Evolutionary conservation across 176 grass and related monocot genomes (phyloP), one percentile per base, ranked within the genome.

Genomic region (Carex pumila): DNA sequence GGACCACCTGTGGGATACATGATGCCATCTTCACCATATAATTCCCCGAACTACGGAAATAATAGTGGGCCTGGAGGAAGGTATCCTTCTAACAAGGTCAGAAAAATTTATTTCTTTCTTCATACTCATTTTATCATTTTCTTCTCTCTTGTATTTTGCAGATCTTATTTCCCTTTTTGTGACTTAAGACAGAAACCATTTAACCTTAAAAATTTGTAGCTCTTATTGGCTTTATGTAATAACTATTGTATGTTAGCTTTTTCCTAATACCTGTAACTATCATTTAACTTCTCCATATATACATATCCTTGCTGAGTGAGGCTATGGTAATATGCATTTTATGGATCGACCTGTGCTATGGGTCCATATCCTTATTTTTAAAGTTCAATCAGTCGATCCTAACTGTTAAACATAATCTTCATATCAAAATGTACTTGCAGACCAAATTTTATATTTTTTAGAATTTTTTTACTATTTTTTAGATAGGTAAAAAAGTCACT

Each of bases 11-110:
- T 94, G 85, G 92, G 95, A 60, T 98, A 95, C 88, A 94, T 93
- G 87, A 90, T 93, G 85, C 91, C 95, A 41, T 81, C 82, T 53
- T 85, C 92, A 81, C 80, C 92, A 74, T 95, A 91, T 83, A 85
- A 88, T 77, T 69, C 88, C 79, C 55, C 86, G 62, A 91, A 84
- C 79, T 95, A 98, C 79, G 89, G 89, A 56, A 87, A 90, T 81
- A 87, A 90, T 81, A 98, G 92, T 90, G 95, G 91, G n/a, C 83
- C 87, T 75, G 92, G 91, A 88, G 92, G 93, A 89, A 92, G 89
- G 80, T 98, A 89, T 79, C 89, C 87, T 86, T 89, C 84, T 81
- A 94, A 92, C 85, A 99, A 99, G 91, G 92, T 93, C 77, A 41
- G 87, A 89, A 65, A 58, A 61, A 77, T 4, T 15, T 65, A 34